Evolutionary conservation across 169 alveolate species (phyloP).

Genomic region (Amoebophrya sp.): DNA sequence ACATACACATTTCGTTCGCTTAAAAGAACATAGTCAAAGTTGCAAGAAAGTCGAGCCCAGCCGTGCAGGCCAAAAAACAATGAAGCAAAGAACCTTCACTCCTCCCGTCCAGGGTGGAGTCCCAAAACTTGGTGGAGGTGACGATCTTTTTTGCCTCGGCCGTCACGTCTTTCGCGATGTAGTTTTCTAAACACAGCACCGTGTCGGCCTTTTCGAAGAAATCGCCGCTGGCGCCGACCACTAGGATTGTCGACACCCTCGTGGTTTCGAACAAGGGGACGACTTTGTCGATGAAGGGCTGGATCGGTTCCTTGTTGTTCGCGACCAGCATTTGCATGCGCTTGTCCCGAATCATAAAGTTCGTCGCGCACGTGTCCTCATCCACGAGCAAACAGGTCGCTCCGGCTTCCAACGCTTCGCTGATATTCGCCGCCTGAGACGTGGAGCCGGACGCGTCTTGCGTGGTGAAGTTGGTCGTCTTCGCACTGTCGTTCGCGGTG

Average conservation of each 20-base stretch:
- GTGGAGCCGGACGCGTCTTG: constrained; percentile 65
- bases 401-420: constrained; percentile 67
- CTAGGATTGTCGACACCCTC: constrained; percentile 41
- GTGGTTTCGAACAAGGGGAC: neutral
- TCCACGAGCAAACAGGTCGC: constrained; percentile 53
- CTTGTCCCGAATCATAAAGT: constrained; percentile 55
- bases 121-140: neutral
- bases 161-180: neutral
- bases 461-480: constrained; percentile 46
- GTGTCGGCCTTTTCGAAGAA: constrained; percentile 55
- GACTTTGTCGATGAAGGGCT: constrained; percentile 51
- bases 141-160: neutral
- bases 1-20: too few relatives aligned
- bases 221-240: constrained; percentile 57
- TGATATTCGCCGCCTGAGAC: constrained; percentile 66
- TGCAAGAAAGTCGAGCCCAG: too few relatives aligned
- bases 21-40: too few relatives aligned
- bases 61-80: too few relatives aligned
- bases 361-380: constrained; percentile 66
- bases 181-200: constrained; percentile 50
- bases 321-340: constrained; percentile 49
- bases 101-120: too few relatives aligned
- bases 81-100: too few relatives aligned
- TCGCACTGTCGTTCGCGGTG: constrained; percentile 29
- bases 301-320: constrained; percentile 55